Evolutionary conservation across 192 early-diverging fungal genomes (phyloP).

Genomic region (Backusella mclennaniae): DNA sequence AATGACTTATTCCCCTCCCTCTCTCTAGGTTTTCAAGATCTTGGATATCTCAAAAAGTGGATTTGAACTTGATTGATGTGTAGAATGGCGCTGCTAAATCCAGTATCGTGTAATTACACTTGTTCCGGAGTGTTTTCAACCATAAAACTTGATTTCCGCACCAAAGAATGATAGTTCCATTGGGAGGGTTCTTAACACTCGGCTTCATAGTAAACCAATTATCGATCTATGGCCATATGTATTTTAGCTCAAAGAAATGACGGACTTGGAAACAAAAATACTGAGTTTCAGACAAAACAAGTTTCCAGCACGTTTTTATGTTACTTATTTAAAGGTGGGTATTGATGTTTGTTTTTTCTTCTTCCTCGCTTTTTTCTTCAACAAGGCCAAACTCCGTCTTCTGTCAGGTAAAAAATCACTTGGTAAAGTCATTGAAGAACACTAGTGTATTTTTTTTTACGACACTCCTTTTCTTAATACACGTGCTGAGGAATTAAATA

Average conservation of each 20-base stretch:
- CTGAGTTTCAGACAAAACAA: neutral
- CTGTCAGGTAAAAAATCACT: neutral
- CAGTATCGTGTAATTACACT: neutral
- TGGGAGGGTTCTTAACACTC: neutral
- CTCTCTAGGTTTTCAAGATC: neutral
- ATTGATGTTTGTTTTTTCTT: neutral
- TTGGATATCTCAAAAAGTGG: neutral
- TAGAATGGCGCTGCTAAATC: neutral
- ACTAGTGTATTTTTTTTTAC: neutral
- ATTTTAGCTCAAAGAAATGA: neutral
- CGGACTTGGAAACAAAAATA: neutral
- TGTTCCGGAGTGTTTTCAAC: neutral
- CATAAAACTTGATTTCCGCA: neutral
- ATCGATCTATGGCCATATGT: neutral
- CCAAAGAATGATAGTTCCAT: neutral
- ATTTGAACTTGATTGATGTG: neutral
- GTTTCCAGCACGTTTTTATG: neutral
- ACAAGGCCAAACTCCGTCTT: neutral
- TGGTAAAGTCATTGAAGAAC: neutral
- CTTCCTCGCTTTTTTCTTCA: neutral
- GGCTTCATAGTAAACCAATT: neutral
- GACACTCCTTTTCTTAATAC: neutral
- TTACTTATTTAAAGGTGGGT: neutral
- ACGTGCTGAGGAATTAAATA: neutral
- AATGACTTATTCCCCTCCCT: neutral